Evolutionary conservation across 2,329 filamentous ascomycete genomes (phyloP).

Genomic region (Stagonosporopsis chrysanthemi): DNA sequence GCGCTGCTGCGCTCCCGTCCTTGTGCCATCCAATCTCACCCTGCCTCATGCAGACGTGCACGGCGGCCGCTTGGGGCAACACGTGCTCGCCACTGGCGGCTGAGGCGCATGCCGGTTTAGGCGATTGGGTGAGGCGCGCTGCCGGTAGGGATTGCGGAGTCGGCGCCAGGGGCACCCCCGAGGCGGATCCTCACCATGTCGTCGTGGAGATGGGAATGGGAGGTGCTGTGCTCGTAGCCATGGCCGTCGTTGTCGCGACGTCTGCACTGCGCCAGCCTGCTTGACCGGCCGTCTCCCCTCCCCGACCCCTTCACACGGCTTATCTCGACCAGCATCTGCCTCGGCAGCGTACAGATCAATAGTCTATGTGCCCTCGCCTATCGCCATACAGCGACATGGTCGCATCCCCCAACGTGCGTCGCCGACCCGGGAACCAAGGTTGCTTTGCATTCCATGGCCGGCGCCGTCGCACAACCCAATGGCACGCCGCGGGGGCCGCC

Average conservation of each 20-base stretch:
- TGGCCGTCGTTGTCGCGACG: not conserved
- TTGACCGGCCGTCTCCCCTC: constrained; percentile 8
- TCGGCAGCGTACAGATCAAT: constrained; percentile 20
- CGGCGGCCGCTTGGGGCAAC: constrained; percentile 11
- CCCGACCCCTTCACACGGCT: constrained; percentile 3
- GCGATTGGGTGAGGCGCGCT: constrained; percentile 12
- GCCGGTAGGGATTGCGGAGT: constrained; percentile 1
- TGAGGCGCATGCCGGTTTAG: constrained; percentile 12
- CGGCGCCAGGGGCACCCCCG: constrained; percentile 15
- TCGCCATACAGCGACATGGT: constrained; percentile 10
- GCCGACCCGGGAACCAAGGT: constrained; percentile 18
- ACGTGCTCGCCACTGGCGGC: constrained; percentile 16
- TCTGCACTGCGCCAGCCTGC: not conserved
- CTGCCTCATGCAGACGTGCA: constrained; percentile 19
- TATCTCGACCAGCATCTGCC: not conserved
- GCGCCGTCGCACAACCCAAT: constrained; percentile 11
- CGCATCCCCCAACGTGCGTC: constrained; percentile 14
- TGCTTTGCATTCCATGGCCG: constrained; percentile 15
- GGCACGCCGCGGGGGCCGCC: constrained; percentile 10
- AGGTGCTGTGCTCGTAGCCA: not conserved
- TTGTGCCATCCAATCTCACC: constrained; percentile 12
- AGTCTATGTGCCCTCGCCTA: constrained; percentile 18
- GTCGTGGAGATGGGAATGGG: constrained; percentile 9
- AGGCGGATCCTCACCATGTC: constrained; percentile 15
- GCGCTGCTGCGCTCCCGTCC: constrained; percentile 11